Evolutionary conservation across 371 early-diverging fungal genomes (phyloP).

Genomic region (Smittium culicis): DNA sequence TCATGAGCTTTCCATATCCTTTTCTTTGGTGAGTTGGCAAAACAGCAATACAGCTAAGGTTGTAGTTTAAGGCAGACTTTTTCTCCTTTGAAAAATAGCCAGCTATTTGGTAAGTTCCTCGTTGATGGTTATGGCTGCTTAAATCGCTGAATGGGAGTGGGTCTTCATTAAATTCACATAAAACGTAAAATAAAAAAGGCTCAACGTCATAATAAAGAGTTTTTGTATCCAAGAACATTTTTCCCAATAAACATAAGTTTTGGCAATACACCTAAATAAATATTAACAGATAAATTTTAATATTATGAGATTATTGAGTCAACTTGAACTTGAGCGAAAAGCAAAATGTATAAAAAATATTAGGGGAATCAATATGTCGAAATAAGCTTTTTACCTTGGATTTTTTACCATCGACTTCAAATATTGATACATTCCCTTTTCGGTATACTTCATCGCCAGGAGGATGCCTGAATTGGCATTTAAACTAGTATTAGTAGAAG

Average conservation of each 20-base stretch:
- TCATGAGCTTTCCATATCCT: slow-evolving; percentile 95
- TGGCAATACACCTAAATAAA: no score
- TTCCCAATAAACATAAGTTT: slow-evolving; percentile 80
- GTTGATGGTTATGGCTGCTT: no score
- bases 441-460: slow-evolving; percentile 91
- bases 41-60: slow-evolving; percentile 98
- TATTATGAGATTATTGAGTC: no score
- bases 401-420: slow-evolving; percentile 83
- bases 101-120: slow-evolving; percentile 86
- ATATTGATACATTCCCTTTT: slow-evolving; percentile 69
- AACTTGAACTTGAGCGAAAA: no score
- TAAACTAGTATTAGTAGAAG: slow-evolving; percentile 51
- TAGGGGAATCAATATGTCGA: no score
- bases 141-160: no score
- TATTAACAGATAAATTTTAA: no score
- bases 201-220: slow-evolving; percentile 98
- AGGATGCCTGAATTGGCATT: slow-evolving; percentile 74
- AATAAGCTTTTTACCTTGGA: no score
- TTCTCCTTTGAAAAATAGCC: slow-evolving; percentile 99
- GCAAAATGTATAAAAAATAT: no score
- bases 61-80: slow-evolving; percentile 88
- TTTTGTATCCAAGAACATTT: slow-evolving; percentile 98
- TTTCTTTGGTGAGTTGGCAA: slow-evolving; percentile 95
- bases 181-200: slow-evolving; percentile 95
- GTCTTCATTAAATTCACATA: slow-evolving; percentile 63